Percentiles rank a stretch among this genome's conserved stretches.
phyloP scores from a whole-genome alignment of 495 filamentous ascomycete genomes.

The Aspergillus baeticus region DNA sequence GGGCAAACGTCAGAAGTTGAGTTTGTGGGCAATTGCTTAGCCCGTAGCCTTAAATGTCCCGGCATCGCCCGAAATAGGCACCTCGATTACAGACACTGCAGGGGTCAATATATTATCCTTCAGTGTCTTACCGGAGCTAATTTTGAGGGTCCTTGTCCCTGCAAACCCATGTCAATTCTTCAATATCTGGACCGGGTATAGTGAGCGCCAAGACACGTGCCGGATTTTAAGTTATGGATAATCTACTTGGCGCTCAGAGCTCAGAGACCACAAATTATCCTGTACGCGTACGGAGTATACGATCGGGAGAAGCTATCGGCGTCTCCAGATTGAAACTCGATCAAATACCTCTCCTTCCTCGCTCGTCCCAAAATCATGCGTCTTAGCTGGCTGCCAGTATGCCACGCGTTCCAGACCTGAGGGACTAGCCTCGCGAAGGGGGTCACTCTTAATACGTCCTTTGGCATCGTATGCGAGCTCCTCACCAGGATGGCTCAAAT shows the following conservation, averaged over 20 bases:
- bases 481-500: constrained; percentile 64
- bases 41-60: not conserved
- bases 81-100: not conserved
- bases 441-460: constrained; percentile 48
- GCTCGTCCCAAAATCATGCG: constrained; percentile 59
- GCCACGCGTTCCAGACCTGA: constrained; percentile 57
- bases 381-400: constrained; percentile 65
- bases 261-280: too few relatives aligned
- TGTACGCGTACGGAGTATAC: too few relatives aligned
- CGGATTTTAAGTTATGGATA: constrained; percentile 5
- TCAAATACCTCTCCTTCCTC: constrained; percentile 14
- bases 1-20: not conserved
- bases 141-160: too few relatives aligned
- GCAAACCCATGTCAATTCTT: too few relatives aligned
- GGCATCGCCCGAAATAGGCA: not conserved
- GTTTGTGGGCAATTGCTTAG: not conserved
- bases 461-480: constrained; percentile 60
- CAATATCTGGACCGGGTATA: not conserved
- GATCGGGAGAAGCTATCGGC: constrained; percentile 3
- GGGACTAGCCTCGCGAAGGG: constrained; percentile 37
- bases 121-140: too few relatives aligned
- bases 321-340: constrained; percentile 1
- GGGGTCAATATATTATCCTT: not conserved
- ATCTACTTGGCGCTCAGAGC: not conserved
- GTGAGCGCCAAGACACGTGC: not conserved